These are phyloP conservation scores for Monilinia fructicola DNA, from an alignment of 2,329 filamentous ascomycete genomes.

Conservation along the genomic window DNA sequence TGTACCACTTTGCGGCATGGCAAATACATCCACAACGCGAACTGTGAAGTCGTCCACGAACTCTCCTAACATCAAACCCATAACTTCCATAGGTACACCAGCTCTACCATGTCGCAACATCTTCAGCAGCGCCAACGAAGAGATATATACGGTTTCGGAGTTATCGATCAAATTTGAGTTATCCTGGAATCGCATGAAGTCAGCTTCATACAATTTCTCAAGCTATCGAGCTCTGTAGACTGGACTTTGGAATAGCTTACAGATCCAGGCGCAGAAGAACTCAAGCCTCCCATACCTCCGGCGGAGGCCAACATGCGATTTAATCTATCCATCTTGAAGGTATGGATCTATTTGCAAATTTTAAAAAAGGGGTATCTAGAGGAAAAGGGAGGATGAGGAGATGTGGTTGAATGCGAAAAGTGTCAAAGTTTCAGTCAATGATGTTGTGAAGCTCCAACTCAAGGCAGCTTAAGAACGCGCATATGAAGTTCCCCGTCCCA, in stretches of 20 bases:
- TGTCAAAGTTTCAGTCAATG: constrained; percentile 21
- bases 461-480: constrained; percentile 27
- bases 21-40: constrained; percentile 96
- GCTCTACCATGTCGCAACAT: constrained; percentile 97
- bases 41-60: constrained; percentile 99
- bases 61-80: constrained; percentile 98
- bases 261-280: constrained; percentile 57
- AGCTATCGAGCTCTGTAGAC: constrained; percentile 20
- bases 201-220: constrained; percentile 23
- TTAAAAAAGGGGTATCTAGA: constrained; percentile 13
- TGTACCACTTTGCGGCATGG: constrained; percentile 98
- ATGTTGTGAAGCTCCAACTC: constrained; percentile 25
- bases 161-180: constrained; percentile 93
- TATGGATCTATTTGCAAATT: constrained; percentile 15
- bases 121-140: constrained; percentile 92
- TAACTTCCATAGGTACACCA: constrained; percentile 99
- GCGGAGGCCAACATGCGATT: constrained; percentile 82
- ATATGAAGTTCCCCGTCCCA: constrained; percentile 12
- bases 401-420: constrained; percentile 11
- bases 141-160: constrained; percentile 99
- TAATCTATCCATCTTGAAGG: constrained; percentile 75
- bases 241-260: constrained; percentile 47
- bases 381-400: not conserved
- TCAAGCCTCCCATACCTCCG: constrained; percentile 62
- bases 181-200: constrained; percentile 57